Conservation (phyloP, 129 eudicot species). For the Flaveria trinervia region DNA sequence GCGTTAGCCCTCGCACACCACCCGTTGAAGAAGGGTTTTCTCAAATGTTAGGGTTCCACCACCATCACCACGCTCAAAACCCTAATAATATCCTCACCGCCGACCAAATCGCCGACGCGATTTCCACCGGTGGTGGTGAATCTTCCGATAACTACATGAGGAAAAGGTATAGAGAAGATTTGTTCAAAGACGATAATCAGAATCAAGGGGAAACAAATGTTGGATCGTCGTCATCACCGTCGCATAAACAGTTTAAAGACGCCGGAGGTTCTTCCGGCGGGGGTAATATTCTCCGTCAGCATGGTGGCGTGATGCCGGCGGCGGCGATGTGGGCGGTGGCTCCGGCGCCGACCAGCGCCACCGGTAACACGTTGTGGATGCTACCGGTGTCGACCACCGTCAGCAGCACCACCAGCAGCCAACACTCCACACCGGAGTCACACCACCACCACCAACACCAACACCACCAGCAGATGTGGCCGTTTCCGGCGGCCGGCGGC, state of each 20-base stretch:
- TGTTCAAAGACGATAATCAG: conserved; percentile 62
- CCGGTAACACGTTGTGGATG: conserved; percentile 70
- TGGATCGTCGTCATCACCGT: conserved; percentile 52
- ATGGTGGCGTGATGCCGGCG: conserved; percentile 51
- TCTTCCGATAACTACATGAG: conserved; percentile 51
- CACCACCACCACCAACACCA: conserved; percentile 42
- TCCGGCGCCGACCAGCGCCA: conserved; percentile 48
- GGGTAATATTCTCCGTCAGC: conserved; percentile 34
- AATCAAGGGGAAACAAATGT: conserved; percentile 37
- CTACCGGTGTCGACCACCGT: conserved; percentile 47
- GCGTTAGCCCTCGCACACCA: conserved; percentile 61
- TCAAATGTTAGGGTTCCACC: conserved; percentile 72
- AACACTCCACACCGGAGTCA: conserved; percentile 30
- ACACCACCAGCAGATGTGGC: conserved; percentile 68
- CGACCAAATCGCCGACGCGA: conserved; percentile 53
- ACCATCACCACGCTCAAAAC: conserved; percentile 21
- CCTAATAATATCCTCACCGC: conserved; percentile 55
- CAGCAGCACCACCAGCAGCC: conserved; percentile 19
- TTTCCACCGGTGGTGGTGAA: conserved; percentile 43
- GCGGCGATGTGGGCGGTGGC: conserved; percentile 82
- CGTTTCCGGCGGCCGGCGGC: conserved; percentile 47
- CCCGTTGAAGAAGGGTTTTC: conserved; percentile 68
- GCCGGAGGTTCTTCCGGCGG: conserved; percentile 46
- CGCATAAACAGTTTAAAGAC: conserved; percentile 59
- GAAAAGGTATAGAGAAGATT: conserved; percentile 72